phyloP scores from a whole-genome alignment of 495 filamentous ascomycete genomes.

The Bacidia rubella region DNA sequence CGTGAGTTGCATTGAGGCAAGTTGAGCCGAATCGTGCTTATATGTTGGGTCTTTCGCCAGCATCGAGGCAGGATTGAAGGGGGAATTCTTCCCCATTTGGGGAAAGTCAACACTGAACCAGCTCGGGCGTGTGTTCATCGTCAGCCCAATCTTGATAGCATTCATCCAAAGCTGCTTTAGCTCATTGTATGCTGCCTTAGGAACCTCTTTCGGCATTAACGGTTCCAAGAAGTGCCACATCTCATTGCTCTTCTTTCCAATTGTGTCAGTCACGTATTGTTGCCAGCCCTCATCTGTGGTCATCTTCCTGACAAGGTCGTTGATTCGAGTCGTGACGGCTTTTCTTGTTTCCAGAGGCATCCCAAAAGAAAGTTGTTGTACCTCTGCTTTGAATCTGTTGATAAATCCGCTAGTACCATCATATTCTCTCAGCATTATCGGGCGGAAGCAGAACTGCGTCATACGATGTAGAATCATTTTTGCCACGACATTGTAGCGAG shows the following conservation, averaged over 20 bases:
- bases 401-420: constrained; percentile 6
- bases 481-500: constrained; percentile 15
- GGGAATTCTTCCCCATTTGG: constrained; percentile 9
- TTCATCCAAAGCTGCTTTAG: constrained; percentile 16
- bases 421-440: constrained; percentile 14
- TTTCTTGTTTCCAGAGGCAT: constrained; percentile 13
- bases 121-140: constrained; percentile 17
- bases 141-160: constrained; percentile 18
- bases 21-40: not conserved
- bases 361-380: constrained; percentile 10
- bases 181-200: constrained; percentile 13
- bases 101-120: constrained; percentile 21
- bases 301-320: constrained; percentile 9
- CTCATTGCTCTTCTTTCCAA: constrained; percentile 7
- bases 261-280: constrained; percentile 10
- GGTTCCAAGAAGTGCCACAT: constrained; percentile 18
- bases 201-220: constrained; percentile 10
- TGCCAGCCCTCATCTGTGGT: constrained; percentile 15
- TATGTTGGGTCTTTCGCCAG: constrained; percentile 13
- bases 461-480: constrained; percentile 20
- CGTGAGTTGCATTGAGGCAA: not conserved
- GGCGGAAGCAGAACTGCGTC: constrained; percentile 11
- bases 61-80: constrained; percentile 23
- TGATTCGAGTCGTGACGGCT: constrained; percentile 11
- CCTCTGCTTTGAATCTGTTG: constrained; percentile 12